A percentile compares a stretch with the other conserved stretches of the same genome.
These are phyloP conservation scores for Dactylellina cionopaga DNA, from an alignment of 2,329 filamentous ascomycete species.

Conservation along the genomic window DNA sequence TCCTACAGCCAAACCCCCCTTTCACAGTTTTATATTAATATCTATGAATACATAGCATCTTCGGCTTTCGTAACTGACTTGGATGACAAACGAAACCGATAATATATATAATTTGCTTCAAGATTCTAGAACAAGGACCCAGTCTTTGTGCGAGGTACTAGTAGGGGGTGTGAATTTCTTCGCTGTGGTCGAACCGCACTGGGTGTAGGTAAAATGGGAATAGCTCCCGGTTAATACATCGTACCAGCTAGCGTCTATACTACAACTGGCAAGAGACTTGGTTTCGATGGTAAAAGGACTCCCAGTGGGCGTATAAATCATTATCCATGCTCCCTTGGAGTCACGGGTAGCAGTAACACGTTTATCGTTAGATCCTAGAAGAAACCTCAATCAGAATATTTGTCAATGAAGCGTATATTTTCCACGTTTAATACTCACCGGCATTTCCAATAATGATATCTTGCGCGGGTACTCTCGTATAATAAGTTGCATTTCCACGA, in stretches of 20 bases:
- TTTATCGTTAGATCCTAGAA: conserved; percentile 33
- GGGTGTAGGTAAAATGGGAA: conserved; percentile 38
- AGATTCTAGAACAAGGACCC: conserved; percentile 51
- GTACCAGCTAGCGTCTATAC: conserved; percentile 51
- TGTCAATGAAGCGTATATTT: neutral
- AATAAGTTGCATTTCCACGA: conserved; percentile 51
- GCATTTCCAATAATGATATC: conserved; percentile 43
- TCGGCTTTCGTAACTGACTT: too few relatives aligned
- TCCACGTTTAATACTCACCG: conserved; percentile 1
- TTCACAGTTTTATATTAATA: too few relatives aligned
- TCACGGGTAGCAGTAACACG: conserved; percentile 52
- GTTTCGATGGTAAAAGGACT: conserved; percentile 51
- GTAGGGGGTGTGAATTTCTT: conserved; percentile 50
- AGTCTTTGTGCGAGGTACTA: conserved; percentile 32
- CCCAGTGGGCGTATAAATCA: conserved; percentile 54
- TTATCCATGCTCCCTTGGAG: conserved; percentile 50
- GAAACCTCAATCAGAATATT: neutral
- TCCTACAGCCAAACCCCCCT: too few relatives aligned
- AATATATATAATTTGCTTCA: too few relatives aligned
- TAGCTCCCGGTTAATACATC: conserved; percentile 45
- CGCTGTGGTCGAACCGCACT: conserved; percentile 16
- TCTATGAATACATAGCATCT: too few relatives aligned
- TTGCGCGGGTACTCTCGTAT: conserved; percentile 40
- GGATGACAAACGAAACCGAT: too few relatives aligned
- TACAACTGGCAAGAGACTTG: conserved; percentile 27